Conservation (phyloP, 73 alveolate species). For the Breviolum minutum region DNA sequence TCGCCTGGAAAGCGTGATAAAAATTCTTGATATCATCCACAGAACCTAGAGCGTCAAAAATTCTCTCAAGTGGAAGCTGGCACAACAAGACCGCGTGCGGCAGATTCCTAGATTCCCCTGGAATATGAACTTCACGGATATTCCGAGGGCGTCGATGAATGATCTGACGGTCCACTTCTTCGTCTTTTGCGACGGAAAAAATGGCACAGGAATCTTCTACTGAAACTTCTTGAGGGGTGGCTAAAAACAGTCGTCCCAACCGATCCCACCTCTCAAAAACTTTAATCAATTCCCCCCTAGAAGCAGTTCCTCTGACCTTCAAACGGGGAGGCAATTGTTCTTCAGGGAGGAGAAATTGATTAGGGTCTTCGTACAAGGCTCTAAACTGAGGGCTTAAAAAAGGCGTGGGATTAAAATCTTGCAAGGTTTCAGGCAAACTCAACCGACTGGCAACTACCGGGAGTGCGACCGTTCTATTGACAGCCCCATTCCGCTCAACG, state of each 20-base stretch:
- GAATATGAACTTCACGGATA: not conserved
- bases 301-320: not conserved
- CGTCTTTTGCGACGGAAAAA: not conserved
- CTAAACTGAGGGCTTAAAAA: not conserved
- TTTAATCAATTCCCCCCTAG: not conserved
- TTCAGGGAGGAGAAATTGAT: not conserved
- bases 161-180: not conserved
- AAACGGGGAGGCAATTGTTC: not conserved
- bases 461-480: not conserved
- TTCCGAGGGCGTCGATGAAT: not conserved
- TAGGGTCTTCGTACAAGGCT: not conserved
- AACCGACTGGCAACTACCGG: not conserved
- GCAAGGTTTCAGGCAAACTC: not conserved
- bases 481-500: no score
- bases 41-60: not conserved
- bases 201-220: not conserved
- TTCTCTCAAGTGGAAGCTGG: not conserved
- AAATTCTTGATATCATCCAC: not conserved
- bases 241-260: not conserved
- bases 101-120: not conserved
- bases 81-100: not conserved
- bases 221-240: not conserved
- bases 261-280: not conserved
- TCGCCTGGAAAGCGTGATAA: not conserved
- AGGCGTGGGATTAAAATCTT: not conserved